These are phyloP conservation scores for Helianthus annuus DNA, from an alignment of 129 eudicot genomes.

Conservation along the genomic window DNA sequence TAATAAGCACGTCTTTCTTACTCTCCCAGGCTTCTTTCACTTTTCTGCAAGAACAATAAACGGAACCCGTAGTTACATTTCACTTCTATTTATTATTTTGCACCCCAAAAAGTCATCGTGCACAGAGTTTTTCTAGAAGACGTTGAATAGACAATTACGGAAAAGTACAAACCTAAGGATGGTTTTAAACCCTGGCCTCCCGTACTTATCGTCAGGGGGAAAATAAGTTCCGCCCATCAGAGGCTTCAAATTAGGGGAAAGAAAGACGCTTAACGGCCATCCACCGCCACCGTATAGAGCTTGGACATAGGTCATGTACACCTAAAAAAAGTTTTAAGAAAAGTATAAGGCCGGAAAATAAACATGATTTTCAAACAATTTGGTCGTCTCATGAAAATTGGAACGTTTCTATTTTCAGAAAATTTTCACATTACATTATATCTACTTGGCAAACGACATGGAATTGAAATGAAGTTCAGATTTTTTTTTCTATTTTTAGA, in stretches of 20 bases:
- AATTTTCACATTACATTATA: constrained; percentile 6
- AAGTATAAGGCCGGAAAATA: neutral
- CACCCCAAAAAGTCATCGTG: neutral
- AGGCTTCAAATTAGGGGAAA: constrained; percentile 92
- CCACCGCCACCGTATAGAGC: constrained; percentile 97
- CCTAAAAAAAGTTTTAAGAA: constrained; percentile 39
- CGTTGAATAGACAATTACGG: neutral
- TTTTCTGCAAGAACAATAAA: constrained; percentile 47
- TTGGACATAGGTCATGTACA: constrained; percentile 94
- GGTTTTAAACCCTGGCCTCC: constrained; percentile 90
- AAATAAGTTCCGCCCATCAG: constrained; percentile 97
- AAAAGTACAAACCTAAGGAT: constrained; percentile 61
- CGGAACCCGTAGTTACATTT: neutral
- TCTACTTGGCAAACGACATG: neutral
- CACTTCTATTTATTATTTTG: neutral
- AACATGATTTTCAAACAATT: neutral
- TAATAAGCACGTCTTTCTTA: constrained; percentile 60
- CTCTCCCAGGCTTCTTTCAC: constrained; percentile 96
- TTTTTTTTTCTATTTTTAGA: neutral
- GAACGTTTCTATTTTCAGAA: neutral
- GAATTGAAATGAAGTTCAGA: neutral
- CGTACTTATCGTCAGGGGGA: constrained; percentile 88
- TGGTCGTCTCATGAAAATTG: neutral
- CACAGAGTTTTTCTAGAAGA: neutral
- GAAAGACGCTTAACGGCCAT: constrained; percentile 92